phyloP scores from a whole-genome alignment of 2,329 filamentous ascomycete species.

The Aspergillus calidoustus region DNA sequence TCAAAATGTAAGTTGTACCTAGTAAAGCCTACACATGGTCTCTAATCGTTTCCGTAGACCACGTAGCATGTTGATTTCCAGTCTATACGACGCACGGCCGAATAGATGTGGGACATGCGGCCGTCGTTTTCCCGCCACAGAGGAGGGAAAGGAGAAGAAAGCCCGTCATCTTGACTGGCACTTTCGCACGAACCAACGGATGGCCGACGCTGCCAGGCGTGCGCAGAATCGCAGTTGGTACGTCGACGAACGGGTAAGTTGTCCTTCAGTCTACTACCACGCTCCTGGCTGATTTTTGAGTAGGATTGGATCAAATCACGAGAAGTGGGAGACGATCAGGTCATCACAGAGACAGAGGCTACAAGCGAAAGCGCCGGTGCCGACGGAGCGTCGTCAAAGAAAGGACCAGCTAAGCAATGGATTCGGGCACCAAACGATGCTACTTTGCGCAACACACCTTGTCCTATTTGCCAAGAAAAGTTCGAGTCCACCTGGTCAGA shows the following conservation, averaged over 20 bases:
- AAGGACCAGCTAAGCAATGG: constrained; percentile 68
- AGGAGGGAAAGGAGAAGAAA: constrained; percentile 79
- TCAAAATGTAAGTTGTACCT: constrained; percentile 68
- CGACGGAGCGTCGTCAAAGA: constrained; percentile 51
- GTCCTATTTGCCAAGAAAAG: constrained; percentile 93
- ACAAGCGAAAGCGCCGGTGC: constrained; percentile 46
- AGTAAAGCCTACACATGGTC: constrained; percentile 4
- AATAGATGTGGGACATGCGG: constrained; percentile 92
- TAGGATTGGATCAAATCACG: constrained; percentile 89
- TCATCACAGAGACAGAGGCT: constrained; percentile 47
- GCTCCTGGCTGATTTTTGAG: constrained; percentile 14
- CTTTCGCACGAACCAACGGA: constrained; percentile 88
- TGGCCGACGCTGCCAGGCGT: constrained; percentile 81
- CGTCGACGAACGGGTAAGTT: constrained; percentile 78
- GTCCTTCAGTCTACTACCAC: constrained; percentile 6
- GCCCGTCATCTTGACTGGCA: constrained; percentile 97
- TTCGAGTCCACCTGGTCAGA: constrained; percentile 93
- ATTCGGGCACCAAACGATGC: constrained; percentile 83
- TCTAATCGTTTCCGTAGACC: constrained; percentile 54
- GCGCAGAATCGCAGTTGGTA: constrained; percentile 95
- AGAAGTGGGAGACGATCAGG: constrained; percentile 72
- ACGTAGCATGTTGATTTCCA: constrained; percentile 73
- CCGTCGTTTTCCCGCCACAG: constrained; percentile 77
- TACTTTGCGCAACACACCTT: constrained; percentile 74
- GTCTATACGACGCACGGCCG: constrained; percentile 79